These are phyloP conservation scores for Trichosanthes truncata DNA, from an alignment of 306 rosid species.

Conservation along the genomic window DNA sequence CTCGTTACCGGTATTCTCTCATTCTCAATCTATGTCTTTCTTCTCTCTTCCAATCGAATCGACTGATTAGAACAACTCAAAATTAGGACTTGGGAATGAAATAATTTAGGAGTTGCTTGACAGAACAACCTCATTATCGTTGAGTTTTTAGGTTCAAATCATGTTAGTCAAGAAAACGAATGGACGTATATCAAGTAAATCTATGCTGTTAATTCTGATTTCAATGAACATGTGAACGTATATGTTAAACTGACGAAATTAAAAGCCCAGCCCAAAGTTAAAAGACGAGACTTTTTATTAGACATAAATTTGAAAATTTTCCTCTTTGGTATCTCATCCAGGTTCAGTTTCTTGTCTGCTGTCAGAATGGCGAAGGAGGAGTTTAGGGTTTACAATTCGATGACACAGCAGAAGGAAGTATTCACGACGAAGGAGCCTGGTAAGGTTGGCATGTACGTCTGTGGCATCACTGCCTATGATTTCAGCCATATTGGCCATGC, in stretches of 20 bases:
- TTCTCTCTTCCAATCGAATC: not conserved
- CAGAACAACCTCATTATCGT: not conserved
- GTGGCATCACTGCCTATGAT: slow-evolving; percentile 87
- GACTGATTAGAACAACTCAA: not conserved
- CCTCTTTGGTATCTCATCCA: not conserved
- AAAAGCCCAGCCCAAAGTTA: not conserved
- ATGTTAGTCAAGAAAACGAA: not conserved
- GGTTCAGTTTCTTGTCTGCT: not conserved
- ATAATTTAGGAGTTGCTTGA: not conserved
- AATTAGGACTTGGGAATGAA: not conserved
- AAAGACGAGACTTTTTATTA: not conserved
- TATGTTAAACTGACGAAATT: no score
- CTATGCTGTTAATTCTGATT: not conserved
- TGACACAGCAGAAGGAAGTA: slow-evolving; percentile 74
- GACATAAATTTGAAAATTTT: not conserved
- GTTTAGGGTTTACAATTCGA: slow-evolving; percentile 65
- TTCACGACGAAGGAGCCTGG: slow-evolving; percentile 50
- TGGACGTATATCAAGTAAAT: not conserved
- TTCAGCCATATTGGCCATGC: slow-evolving; percentile 91
- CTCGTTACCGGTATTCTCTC: not conserved
- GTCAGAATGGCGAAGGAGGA: slow-evolving; percentile 49
- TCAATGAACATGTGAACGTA: no score
- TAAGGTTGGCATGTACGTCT: slow-evolving; percentile 76
- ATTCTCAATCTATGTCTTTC: not conserved
- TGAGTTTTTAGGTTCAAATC: no score